Conservation (phyloP, 2,329 filamentous ascomycete species). For the Pleoardoris graminearum region DNA sequence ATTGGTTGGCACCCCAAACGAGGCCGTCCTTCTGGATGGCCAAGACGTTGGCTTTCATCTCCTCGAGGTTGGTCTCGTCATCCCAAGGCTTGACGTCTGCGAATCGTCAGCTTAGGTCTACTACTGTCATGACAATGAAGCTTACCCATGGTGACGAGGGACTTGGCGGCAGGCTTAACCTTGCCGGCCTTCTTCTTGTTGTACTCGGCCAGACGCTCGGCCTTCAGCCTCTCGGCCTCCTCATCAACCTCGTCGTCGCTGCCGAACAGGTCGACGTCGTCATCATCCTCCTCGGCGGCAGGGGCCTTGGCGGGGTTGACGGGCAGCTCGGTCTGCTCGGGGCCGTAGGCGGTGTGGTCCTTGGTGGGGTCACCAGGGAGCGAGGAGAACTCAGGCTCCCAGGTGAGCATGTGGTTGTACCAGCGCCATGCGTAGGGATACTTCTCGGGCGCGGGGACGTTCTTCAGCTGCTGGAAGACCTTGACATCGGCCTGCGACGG, state of each 20-base stretch:
- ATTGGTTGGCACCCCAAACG: slow-evolving; percentile 90
- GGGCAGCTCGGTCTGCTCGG: slow-evolving; percentile 75
- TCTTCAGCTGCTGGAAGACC: slow-evolving; percentile 85
- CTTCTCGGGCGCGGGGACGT: slow-evolving; percentile 76
- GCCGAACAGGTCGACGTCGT: slow-evolving; percentile 92
- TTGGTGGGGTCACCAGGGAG: slow-evolving; percentile 90
- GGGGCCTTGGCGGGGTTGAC: slow-evolving; percentile 86
- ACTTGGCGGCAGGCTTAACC: slow-evolving; percentile 92
- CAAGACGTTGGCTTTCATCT: slow-evolving; percentile 79
- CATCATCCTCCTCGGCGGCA: slow-evolving; percentile 60
- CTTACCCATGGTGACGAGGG: slow-evolving; percentile 89
- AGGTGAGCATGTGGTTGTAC: slow-evolving; percentile 98
- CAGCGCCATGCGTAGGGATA: slow-evolving; percentile 94
- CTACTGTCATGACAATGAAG: neutral
- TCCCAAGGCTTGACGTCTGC: slow-evolving; percentile 69
- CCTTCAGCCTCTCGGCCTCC: slow-evolving; percentile 80
- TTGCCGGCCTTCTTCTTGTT: slow-evolving; percentile 95
- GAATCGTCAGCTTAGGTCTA: slow-evolving; percentile 23
- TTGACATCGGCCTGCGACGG: slow-evolving; percentile 95
- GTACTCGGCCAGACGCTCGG: slow-evolving; percentile 91
- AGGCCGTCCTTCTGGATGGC: slow-evolving; percentile 90
- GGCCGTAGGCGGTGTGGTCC: slow-evolving; percentile 87
- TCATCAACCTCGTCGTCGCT: slow-evolving; percentile 76
- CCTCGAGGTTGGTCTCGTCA: slow-evolving; percentile 86
- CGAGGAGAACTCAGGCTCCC: slow-evolving; percentile 87